These are phyloP conservation scores for Teunomyces stri DNA, from an alignment of 805 yeast genomes.

Conservation along the genomic window DNA sequence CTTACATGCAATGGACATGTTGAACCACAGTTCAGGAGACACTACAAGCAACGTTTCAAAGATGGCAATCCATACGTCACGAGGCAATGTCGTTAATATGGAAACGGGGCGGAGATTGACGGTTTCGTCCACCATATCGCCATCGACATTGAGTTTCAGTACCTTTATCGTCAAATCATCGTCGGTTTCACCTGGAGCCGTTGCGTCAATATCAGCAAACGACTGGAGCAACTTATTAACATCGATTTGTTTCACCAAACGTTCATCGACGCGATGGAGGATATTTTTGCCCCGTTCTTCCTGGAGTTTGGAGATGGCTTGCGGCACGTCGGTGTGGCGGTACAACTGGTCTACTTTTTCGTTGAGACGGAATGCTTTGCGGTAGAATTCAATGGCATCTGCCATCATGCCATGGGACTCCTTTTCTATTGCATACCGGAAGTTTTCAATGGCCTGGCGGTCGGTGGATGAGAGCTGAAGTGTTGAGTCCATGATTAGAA, in stretches of 20 bases:
- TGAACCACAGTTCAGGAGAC: constrained; percentile 66
- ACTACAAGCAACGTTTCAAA: constrained; percentile 44
- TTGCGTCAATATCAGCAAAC: constrained; percentile 30
- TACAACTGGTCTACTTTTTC: constrained; percentile 66
- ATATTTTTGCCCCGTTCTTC: constrained; percentile 29
- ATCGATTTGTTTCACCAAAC: constrained; percentile 35
- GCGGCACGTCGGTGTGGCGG: constrained; percentile 52
- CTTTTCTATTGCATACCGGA: constrained; percentile 67
- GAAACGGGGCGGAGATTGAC: constrained; percentile 28
- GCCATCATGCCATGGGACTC: constrained; percentile 74
- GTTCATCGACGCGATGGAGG: constrained; percentile 32
- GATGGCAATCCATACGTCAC: constrained; percentile 56
- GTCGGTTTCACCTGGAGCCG: constrained; percentile 24
- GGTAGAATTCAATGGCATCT: constrained; percentile 75
- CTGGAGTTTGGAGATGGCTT: constrained; percentile 28
- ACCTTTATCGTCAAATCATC: constrained; percentile 24
- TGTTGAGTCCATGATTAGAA: constrained; percentile 12
- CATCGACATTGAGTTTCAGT: constrained; percentile 17
- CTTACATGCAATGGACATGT: constrained; percentile 57
- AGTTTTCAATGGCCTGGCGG: constrained; percentile 55
- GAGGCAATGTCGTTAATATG: constrained; percentile 41
- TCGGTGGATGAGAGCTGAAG: constrained; percentile 4
- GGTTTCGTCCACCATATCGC: constrained; percentile 18
- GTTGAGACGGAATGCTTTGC: constrained; percentile 64
- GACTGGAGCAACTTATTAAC: constrained; percentile 39